Evolutionary conservation across 352 stramenopile species (phyloP), one percentile per base, ranked within the genome.

Genomic region (Pythium brassicae): DNA sequence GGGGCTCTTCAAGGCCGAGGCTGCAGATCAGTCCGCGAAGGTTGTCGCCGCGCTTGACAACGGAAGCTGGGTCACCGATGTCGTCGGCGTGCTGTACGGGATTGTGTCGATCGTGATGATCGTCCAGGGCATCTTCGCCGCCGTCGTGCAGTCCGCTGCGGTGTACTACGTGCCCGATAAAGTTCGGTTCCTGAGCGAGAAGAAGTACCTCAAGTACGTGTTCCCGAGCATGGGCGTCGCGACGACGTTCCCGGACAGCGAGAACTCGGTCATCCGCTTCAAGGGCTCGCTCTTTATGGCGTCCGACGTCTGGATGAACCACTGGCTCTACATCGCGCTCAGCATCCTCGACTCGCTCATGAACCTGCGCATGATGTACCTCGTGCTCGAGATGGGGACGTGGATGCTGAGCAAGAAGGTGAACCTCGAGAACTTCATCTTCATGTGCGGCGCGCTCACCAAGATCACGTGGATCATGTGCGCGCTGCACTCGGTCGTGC

Each of bases 391-490:
- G 29, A 70, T 82, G 12, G 76, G 32, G 32, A 37, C 32, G 32
- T 37, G 32, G 32, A 37, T 37, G 32, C 32, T 37, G 32, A 37
- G 32, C 32, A 37, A 37, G 32, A 37, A 37, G 32, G 32, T 37
- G 32, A 37, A 37, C 32, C 5, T 37, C 32, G 32, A 37, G 32
- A 37, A 37, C 32, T 37, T 37, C 32, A 37, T 37, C 32, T 37
- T 37, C 32, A 37, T 37, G 32, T 37, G 32, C 14, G 32, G 32
- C 32, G 32, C 32, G 32, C 32, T 37, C 8, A 37, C 8, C 2
- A 66, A 64, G 2, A 68, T 82, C 40, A 80, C 76, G 50, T 86
- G 76, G 76, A 62, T 83, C 48, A 78, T 83, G 58, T 86, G 76
- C 25, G 63, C 76, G 14, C 25, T 67, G 15, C 76, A 86, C 42